phyloP scores from a whole-genome alignment of 2,329 filamentous ascomycete species.

The Phialophora chinensis region DNA sequence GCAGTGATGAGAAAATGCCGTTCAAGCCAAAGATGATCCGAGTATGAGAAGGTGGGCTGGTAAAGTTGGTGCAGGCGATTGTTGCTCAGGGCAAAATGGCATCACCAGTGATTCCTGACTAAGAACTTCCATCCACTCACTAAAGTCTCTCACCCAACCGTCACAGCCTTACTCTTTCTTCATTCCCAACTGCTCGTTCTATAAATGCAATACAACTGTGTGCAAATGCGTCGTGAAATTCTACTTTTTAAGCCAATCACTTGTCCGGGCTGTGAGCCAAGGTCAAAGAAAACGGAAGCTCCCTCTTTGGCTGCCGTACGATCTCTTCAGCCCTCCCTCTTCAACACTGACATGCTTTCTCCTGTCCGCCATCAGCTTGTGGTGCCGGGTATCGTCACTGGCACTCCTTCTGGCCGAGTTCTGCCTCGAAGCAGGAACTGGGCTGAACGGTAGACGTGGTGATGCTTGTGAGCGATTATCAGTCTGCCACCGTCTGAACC shows the following conservation, averaged over 20 bases:
- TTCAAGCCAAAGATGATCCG: conserved; percentile 22
- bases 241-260: not conserved
- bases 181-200: not conserved
- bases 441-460: conserved; percentile 21
- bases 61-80: conserved; percentile 6
- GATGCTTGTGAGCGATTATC: conserved; percentile 22
- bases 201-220: not conserved
- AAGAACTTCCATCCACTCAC: conserved; percentile 3
- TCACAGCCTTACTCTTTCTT: not conserved
- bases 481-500: conserved; percentile 39
- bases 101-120: conserved; percentile 7
- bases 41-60: conserved; percentile 23
- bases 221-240: not conserved
- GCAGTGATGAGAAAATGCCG: conserved; percentile 25
- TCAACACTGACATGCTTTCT: conserved; percentile 35
- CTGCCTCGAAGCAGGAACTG: conserved; percentile 33
- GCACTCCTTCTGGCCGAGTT: conserved; percentile 26
- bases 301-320: conserved; percentile 41
- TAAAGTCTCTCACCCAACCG: no score
- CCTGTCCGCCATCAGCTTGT: conserved; percentile 36
- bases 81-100: conserved; percentile 8
- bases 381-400: conserved; percentile 1
- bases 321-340: conserved; percentile 34
- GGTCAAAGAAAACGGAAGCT: conserved; percentile 44
- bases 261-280: not conserved